These are phyloP conservation scores for Chlorella sorokiniana DNA, from an alignment of 139 green algal species.

Conservation along the genomic window DNA sequence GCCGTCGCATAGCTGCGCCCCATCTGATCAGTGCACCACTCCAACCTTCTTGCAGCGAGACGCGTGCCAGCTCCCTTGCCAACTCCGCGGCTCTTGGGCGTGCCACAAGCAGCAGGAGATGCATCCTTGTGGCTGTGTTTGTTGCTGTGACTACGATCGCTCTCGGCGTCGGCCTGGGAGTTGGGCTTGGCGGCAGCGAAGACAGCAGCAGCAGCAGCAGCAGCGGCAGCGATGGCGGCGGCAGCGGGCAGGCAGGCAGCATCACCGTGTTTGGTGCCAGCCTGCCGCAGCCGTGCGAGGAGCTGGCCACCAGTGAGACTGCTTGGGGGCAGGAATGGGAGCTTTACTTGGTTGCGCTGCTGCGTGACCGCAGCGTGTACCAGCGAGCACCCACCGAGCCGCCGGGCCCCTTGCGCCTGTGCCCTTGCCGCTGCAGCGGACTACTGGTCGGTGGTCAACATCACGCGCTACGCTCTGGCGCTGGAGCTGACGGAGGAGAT, in stretches of 20 bases:
- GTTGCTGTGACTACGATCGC: neutral
- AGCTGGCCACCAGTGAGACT: neutral
- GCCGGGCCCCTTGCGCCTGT: too few species aligned
- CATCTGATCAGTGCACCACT: neutral
- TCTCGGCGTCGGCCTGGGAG: neutral
- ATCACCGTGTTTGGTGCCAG: neutral
- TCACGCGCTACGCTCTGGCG: neutral
- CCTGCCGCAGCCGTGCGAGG: neutral
- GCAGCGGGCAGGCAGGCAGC: neutral
- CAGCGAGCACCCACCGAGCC: too few species aligned
- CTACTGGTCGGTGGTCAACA: neutral
- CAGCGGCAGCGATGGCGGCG: neutral
- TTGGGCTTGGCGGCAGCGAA: neutral
- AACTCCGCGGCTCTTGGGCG: neutral
- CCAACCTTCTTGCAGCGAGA: neutral
- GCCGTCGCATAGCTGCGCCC: too few species aligned
- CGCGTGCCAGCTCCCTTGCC: neutral
- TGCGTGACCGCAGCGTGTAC: too few species aligned
- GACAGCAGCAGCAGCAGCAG: neutral
- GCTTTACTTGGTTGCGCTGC: too few species aligned
- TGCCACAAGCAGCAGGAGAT: conserved; percentile 17
- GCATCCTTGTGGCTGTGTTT: neutral
- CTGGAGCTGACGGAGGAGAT: neutral
- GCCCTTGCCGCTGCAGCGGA: neutral
- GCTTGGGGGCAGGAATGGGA: too few species aligned